Conservation (phyloP, 495 filamentous ascomycete species). For the Xylaria flabelliformis region DNA sequence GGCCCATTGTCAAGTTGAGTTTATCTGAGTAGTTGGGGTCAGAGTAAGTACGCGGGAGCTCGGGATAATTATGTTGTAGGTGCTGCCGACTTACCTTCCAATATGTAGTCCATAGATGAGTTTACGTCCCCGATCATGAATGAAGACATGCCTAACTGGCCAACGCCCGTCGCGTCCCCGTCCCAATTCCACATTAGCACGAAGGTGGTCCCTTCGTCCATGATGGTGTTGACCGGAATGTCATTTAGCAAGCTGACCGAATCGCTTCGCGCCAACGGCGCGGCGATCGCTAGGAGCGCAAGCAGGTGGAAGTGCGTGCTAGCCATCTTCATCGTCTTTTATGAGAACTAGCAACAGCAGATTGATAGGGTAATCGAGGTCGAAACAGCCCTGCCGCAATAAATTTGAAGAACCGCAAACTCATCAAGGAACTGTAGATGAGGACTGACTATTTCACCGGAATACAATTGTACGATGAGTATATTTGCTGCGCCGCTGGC, state of each 20-base stretch:
- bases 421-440: not conserved
- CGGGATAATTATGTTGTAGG: not conserved
- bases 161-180: not conserved
- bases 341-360: too few relatives aligned
- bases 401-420: not conserved
- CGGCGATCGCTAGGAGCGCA: not conserved
- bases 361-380: not conserved
- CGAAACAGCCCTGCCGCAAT: not conserved
- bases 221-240: not conserved
- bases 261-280: not conserved
- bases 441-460: not conserved
- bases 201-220: slow-evolving; percentile 19
- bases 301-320: not conserved
- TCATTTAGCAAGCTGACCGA: not conserved
- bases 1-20: not conserved
- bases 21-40: not conserved
- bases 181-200: slow-evolving; percentile 1
- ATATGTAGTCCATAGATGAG: not conserved
- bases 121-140: not conserved
- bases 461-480: not conserved
- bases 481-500: not conserved
- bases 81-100: slow-evolving; percentile 1
- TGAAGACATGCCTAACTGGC: not conserved
- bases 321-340: not conserved
- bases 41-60: not conserved